These are phyloP conservation scores for Colletotrichum sp. DNA, from an alignment of 2,329 filamentous ascomycete species.

Conservation along the genomic window DNA sequence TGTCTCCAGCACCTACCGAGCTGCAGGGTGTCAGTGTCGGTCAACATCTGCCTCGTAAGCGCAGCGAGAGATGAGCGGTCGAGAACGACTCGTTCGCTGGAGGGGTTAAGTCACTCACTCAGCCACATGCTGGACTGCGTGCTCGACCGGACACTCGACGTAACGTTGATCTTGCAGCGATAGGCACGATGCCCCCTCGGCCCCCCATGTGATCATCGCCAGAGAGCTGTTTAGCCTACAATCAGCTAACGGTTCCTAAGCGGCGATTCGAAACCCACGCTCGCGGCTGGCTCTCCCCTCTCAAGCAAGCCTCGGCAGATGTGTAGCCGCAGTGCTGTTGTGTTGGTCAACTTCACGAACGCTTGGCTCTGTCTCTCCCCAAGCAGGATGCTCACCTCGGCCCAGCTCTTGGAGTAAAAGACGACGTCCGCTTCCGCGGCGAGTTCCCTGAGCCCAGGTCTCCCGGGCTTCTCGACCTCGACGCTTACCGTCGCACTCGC, in stretches of 20 bases:
- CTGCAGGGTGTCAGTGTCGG: conserved; percentile 41
- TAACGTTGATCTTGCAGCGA: conserved; percentile 37
- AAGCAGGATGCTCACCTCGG: conserved; percentile 57
- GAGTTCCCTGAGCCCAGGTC: conserved; percentile 63
- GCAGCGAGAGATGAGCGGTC: background rate
- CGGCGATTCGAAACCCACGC: conserved; percentile 45
- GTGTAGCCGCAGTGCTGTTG: conserved; percentile 34
- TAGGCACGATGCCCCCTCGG: conserved; percentile 48
- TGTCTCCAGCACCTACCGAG: conserved; percentile 76
- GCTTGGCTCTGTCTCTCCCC: background rate
- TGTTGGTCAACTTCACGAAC: background rate
- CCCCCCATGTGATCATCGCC: conserved; percentile 65
- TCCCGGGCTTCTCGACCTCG: conserved; percentile 73
- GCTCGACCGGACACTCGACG: conserved; percentile 47
- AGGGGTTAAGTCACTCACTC: conserved; percentile 57
- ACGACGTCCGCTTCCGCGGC: conserved; percentile 70
- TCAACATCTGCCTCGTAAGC: background rate
- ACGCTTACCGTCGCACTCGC: conserved; percentile 58
- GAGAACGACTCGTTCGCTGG: background rate
- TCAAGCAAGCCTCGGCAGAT: conserved; percentile 57
- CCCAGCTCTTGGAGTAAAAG: conserved; percentile 77
- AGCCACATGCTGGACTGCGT: conserved; percentile 47
- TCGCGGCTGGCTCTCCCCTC: conserved; percentile 42
- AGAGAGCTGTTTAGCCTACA: conserved; percentile 40
- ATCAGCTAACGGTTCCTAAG: background rate